These are phyloP conservation scores for Pouteria glomerata DNA, from an alignment of 148 eudicot species.

Conservation along the genomic window DNA sequence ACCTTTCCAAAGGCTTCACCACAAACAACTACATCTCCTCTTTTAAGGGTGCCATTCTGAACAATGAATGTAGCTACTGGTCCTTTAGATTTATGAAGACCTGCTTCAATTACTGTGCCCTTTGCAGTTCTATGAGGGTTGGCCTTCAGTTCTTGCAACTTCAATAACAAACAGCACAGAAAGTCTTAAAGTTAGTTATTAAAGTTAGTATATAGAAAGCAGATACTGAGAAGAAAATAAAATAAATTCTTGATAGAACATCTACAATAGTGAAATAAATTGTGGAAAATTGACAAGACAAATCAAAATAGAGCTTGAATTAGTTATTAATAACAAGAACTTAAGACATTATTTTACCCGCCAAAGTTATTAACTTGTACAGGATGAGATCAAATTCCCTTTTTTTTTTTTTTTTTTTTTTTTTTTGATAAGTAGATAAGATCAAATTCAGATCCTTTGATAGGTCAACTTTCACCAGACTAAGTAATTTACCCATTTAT, in stretches of 20 bases:
- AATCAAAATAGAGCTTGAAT: too few species aligned
- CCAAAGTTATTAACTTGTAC: not conserved
- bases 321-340: not conserved
- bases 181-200: not conserved
- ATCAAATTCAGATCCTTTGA: too few species aligned
- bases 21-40: constrained; percentile 76
- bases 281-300: too few species aligned
- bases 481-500: not conserved
- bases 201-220: constrained; percentile 1
- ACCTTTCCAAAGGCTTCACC: constrained; percentile 99
- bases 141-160: constrained; percentile 98
- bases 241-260: not conserved
- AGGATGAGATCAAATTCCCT: not conserved
- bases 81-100: constrained; percentile 92
- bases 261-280: not conserved
- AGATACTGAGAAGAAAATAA: constrained; percentile 2
- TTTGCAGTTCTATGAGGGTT: constrained; percentile 90
- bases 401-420: too few species aligned
- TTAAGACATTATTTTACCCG: not conserved
- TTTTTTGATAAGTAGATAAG: too few species aligned
- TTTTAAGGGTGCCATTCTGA: constrained; percentile 93
- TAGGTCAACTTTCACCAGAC: not conserved
- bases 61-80: constrained; percentile 90
- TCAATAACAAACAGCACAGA: constrained; percentile 7
- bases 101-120: constrained; percentile 94